Evolutionary conservation across 202 grass and related monocot species (phyloP), one percentile per base, ranked within the genome.

Genomic region (Schoenoplectus triqueter): DNA sequence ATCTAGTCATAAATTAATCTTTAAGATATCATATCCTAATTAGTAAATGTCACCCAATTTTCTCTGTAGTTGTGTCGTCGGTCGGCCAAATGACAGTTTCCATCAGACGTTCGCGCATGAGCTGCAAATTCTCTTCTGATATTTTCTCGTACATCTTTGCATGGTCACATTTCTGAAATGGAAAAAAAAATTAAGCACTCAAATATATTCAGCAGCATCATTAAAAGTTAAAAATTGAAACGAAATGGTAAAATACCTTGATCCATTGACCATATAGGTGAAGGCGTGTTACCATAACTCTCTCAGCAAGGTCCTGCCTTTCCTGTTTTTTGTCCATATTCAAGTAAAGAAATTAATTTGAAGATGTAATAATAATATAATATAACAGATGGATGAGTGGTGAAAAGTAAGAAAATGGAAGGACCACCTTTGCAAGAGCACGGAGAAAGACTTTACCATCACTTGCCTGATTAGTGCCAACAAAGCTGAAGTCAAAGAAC

Each of bases 231-330:
- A 15, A 22, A 9, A 55, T 55, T 8, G 22, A 41, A 31, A n/a
- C 2, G n/a, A 20, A 55, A 66, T 18, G n/a, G n/a, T 62, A 62
- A 19, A 4, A 65, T 91, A 94, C 93, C 95, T 95, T 98, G 22
- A 93, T 92, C 93, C 95, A 98, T 94, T 89, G 90, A 69, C 91
- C 57, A 80, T 98, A 98, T 1, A 98, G 82, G 85, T 95, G 95
- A 71, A 98, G 91, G 65, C 95, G 90, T 66, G 93, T 98, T 65
- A 98, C 69, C 95, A 95, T 98, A 63, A 95, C 91, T 87, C 95
- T 92, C 80, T 98, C 93, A 15, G 95, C 93, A 66, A 95, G 74
- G 39, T 95, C 93, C 78, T 94, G 95, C 82, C 88, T 91, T 69
- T 98, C 95, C 93, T 98, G 41, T 66, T 83, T 51, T 69, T 59